A percentile compares a stretch with the other conserved stretches of the same genome.
Conservation (phyloP, 768 basidiomycete genomes). For the Russula dissimulans region DNA sequence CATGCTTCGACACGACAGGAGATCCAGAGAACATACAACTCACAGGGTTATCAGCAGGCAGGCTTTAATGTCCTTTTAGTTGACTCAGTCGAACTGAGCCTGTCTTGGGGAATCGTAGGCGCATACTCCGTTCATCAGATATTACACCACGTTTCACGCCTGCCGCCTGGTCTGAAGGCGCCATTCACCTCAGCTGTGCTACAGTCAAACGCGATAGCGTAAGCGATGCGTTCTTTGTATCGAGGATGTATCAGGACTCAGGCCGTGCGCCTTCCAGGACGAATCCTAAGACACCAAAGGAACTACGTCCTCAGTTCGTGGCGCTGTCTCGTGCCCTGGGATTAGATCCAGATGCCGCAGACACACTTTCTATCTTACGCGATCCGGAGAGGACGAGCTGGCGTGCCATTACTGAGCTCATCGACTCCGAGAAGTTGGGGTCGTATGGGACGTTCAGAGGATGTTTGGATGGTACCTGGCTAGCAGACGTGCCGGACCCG, state of each 20-base stretch:
- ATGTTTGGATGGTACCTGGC: conserved; percentile 50
- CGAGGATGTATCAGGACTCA: neutral
- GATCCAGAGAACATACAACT: conserved; percentile 52
- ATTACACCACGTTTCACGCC: conserved; percentile 56
- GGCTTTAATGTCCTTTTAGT: neutral
- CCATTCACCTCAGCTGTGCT: conserved; percentile 60
- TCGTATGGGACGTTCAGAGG: conserved; percentile 60
- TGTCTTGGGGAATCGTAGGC: conserved; percentile 30
- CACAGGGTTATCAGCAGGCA: conserved; percentile 66
- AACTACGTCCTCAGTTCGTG: conserved; percentile 53
- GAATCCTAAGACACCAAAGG: conserved; percentile 46
- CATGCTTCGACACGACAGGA: conserved; percentile 31
- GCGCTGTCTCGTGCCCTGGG: conserved; percentile 49
- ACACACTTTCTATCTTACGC: conserved; percentile 42
- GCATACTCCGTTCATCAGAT: conserved; percentile 70
- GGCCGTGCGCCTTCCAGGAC: conserved; percentile 29
- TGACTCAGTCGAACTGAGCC: neutral
- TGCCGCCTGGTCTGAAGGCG: conserved; percentile 45
- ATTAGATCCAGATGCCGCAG: conserved; percentile 43
- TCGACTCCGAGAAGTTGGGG: conserved; percentile 50
- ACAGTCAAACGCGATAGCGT: conserved; percentile 72
- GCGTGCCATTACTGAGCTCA: conserved; percentile 42
- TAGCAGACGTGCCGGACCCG: conserved; percentile 41
- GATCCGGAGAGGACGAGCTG: conserved; percentile 42
- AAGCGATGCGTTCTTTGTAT: conserved; percentile 19